Evolutionary conservation across 345 rosid species (phyloP).

Genomic region (Theobroma cacao): DNA sequence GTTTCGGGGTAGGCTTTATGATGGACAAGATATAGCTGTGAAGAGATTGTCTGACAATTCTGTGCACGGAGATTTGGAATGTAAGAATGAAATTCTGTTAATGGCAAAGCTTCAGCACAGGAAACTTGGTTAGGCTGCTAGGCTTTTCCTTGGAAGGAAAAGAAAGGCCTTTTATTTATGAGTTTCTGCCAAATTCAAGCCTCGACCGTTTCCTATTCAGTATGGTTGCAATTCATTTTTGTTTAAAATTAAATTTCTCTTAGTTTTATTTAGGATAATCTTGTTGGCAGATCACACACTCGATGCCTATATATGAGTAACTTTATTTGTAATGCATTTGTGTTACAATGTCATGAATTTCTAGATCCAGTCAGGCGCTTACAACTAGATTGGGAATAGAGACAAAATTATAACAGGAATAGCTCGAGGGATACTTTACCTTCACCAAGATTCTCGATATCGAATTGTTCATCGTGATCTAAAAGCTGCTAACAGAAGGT

Average conservation of each 20-base stretch:
- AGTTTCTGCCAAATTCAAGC: constrained; percentile 42
- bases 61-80: constrained; percentile 44
- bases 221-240: not conserved
- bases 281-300: too few relatives aligned
- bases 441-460: constrained; percentile 33
- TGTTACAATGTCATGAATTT: not conserved
- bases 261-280: not conserved
- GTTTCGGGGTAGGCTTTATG: constrained; percentile 36
- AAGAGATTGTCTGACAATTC: constrained; percentile 39
- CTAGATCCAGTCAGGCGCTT: constrained; percentile 15
- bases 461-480: constrained; percentile 37
- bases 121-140: constrained; percentile 39
- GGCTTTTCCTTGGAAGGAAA: constrained; percentile 38
- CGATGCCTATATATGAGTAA: too few relatives aligned
- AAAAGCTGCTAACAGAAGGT: constrained; percentile 25
- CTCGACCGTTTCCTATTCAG: constrained; percentile 41
- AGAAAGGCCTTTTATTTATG: constrained; percentile 42
- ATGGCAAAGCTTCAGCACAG: constrained; percentile 53
- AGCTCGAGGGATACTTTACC: constrained; percentile 41
- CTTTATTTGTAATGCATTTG: too few relatives aligned
- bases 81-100: constrained; percentile 43
- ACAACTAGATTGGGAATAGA: constrained; percentile 24
- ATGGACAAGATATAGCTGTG: constrained; percentile 42
- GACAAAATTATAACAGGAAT: constrained; percentile 34
- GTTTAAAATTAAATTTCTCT: constrained; percentile 16